Base-by-base conservation (phyloP, 108 stramenopile genomes). In the Asterionellopsis glacialis region DNA sequence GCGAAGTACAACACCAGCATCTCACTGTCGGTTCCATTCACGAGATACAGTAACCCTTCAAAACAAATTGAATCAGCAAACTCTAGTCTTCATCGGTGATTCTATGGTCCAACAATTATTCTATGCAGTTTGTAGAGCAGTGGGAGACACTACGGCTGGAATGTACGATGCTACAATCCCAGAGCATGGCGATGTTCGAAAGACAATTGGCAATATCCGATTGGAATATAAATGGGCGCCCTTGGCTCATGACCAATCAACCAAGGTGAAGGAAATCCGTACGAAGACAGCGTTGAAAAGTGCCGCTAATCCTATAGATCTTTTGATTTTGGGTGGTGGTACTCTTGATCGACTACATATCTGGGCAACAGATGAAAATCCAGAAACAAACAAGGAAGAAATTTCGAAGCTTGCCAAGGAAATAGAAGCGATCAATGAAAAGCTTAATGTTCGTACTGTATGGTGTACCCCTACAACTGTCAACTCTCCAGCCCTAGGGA, bases 211-310 rank as follows among this genome's bases (percentile, higher is more conserved):
- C 26, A 25, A 53, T 22, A 63, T 63, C 6, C 44, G 40, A 19
- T 18, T 80, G 19, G 71, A 68, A 33, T 80, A 64, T 59, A 68
- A 71, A 40, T 80, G 74, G 74, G 74, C 79, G 11, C 79, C 79
- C 18, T 28, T 80, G 18, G 67, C 64, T n/a, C 54, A 67, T 21
- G 79, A 80, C 44, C 42, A 59, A 40, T 56, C 65, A 16, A 28
- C 59, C 7, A 73, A 74, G 47, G 53, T 78, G 12, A 78, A 64
- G 59, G 59, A 55, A 28, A 33, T 67, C 16, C 59, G 53, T 27
- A 57, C 55, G 13, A 43, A 62, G 33, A 41, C 64, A 9, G 24
- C 23, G n/a, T 19, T 12, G 7, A 43, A 44, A 41, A 22, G 13
- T 24, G 54, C 54, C 7, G 18, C 48, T 41, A 38, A 13, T 19